phyloP scores from a whole-genome alignment of 345 rosid species.

The Geranium rotundifolium region DNA sequence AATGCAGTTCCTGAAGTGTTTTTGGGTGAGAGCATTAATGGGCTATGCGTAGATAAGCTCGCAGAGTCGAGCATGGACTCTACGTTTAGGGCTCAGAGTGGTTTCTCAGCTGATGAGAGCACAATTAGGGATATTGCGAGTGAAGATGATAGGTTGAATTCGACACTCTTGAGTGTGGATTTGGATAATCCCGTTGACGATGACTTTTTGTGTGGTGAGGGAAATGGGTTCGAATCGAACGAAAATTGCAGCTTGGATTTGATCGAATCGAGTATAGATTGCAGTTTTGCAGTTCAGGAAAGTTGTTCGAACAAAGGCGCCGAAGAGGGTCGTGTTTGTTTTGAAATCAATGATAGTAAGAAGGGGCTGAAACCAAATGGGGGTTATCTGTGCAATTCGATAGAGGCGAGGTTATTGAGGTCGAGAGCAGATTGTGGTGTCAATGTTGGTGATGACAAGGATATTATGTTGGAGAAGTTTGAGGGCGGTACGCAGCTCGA shows the following conservation, averaged over 20 bases:
- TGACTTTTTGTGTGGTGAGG: too few species aligned
- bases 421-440: slow-evolving; percentile 10
- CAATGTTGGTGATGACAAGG: slow-evolving; percentile 11
- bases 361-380: slow-evolving; percentile 18
- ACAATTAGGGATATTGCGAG: too few species aligned
- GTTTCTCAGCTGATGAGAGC: too few species aligned
- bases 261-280: slow-evolving; percentile 55
- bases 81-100: too few species aligned
- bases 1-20: too few species aligned
- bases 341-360: slow-evolving; percentile 4
- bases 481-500: slow-evolving; percentile 43
- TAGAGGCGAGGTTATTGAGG: slow-evolving; percentile 47
- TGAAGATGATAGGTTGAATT: too few species aligned
- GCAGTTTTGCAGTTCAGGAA: slow-evolving; percentile 1
- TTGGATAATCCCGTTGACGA: too few species aligned
- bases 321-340: slow-evolving; percentile 1
- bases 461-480: slow-evolving; percentile 11
- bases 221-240: slow-evolving; percentile 5
- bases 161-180: too few species aligned
- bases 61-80: too few species aligned
- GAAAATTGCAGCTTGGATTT: slow-evolving; percentile 47
- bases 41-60: too few species aligned
- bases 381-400: slow-evolving; percentile 40
- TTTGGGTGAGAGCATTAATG: too few species aligned
- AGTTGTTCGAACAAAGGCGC: slow-evolving; percentile 4